Conservation (phyloP, 257 asterid species). For the Nicotiana tabacum region DNA sequence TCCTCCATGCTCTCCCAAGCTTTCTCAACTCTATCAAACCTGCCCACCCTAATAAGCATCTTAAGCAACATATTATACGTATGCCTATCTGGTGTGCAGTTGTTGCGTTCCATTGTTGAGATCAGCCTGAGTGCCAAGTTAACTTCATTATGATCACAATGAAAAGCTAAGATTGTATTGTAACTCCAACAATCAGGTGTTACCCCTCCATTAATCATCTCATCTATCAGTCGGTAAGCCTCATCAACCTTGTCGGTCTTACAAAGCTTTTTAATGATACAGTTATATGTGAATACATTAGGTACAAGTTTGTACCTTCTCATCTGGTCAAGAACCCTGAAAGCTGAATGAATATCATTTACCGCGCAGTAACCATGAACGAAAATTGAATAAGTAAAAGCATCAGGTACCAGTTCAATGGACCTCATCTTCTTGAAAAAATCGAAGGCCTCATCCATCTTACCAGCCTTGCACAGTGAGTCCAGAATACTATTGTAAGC, state of each 20-base stretch:
- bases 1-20: constrained; percentile 72
- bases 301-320: constrained; percentile 57
- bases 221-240: constrained; percentile 64
- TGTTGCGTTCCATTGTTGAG: constrained; percentile 51
- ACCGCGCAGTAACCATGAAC: constrained; percentile 52
- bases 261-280: constrained; percentile 68
- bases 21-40: constrained; percentile 68
- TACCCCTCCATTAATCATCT: constrained; percentile 50
- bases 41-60: constrained; percentile 74
- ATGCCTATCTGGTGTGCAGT: constrained; percentile 47
- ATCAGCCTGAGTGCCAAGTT: constrained; percentile 56
- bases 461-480: constrained; percentile 70
- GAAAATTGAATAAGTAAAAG: constrained; percentile 68
- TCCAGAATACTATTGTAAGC: constrained; percentile 72
- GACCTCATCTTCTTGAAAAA: constrained; percentile 46
- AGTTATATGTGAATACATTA: constrained; percentile 69
- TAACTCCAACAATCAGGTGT: constrained; percentile 76
- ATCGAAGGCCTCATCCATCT: constrained; percentile 60
- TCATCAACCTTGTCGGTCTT: constrained; percentile 54
- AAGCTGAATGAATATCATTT: constrained; percentile 60
- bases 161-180: constrained; percentile 55
- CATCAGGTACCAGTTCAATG: constrained; percentile 70
- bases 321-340: constrained; percentile 67
- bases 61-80: constrained; percentile 81
- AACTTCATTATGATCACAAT: constrained; percentile 76